Conservation (phyloP, 2,329 filamentous ascomycete species). For the Fusarium subglutinans region DNA sequence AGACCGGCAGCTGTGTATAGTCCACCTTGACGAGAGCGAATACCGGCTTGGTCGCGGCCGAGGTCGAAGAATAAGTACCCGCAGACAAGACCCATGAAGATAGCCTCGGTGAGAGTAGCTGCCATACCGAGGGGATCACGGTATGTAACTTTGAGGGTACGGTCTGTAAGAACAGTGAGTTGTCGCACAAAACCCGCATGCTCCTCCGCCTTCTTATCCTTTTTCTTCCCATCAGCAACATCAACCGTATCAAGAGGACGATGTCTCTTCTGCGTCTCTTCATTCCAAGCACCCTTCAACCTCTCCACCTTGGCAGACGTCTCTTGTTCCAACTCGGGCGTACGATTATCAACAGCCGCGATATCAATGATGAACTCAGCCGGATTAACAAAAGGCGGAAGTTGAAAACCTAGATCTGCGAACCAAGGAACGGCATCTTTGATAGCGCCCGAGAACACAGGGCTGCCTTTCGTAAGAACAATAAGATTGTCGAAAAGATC, state of each 20-base stretch:
- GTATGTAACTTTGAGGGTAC: slow-evolving; percentile 76
- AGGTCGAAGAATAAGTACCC: slow-evolving; percentile 79
- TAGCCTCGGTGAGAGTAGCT: slow-evolving; percentile 74
- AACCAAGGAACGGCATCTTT: slow-evolving; percentile 72
- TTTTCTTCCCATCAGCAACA: slow-evolving; percentile 18
- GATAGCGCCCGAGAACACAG: slow-evolving; percentile 72
- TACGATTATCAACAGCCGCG: slow-evolving; percentile 77
- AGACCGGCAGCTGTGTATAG: slow-evolving; percentile 76
- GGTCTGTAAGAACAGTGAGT: slow-evolving; percentile 70
- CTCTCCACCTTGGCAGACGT: slow-evolving; percentile 68
- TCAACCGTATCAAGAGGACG: slow-evolving; percentile 25
- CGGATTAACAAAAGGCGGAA: slow-evolving; percentile 79
- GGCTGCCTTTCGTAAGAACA: slow-evolving; percentile 72
- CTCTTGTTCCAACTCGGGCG: slow-evolving; percentile 69
- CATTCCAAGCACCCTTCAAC: slow-evolving; percentile 69
- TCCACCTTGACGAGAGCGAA: slow-evolving; percentile 77
- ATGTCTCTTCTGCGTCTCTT: slow-evolving; percentile 47
- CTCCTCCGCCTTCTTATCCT: slow-evolving; percentile 42
- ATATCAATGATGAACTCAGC: slow-evolving; percentile 81
- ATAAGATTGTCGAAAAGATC: slow-evolving; percentile 77
- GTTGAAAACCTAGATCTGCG: slow-evolving; percentile 63
- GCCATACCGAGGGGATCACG: slow-evolving; percentile 81
- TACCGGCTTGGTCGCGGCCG: slow-evolving; percentile 72
- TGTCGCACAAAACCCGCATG: slow-evolving; percentile 70
- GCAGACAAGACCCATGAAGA: slow-evolving; percentile 75